These are phyloP conservation scores for Thalassiosira pacifica DNA, from an alignment of 352 stramenopile species.

Conservation along the genomic window DNA sequence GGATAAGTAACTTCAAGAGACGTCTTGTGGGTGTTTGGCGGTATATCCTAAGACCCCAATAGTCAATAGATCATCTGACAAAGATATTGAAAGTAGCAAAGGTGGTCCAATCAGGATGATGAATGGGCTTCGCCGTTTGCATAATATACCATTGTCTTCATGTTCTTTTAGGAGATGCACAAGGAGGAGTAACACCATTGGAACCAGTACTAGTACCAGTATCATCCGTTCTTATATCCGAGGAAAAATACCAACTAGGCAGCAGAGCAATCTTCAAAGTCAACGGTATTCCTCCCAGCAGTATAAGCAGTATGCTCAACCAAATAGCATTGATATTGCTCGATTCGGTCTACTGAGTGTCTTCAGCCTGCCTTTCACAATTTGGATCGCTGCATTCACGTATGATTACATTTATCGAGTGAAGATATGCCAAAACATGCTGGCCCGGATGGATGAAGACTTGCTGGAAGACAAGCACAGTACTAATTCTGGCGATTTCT, in stretches of 20 bases:
- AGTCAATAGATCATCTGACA: no score
- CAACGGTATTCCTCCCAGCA: neutral
- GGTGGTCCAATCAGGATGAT: no score
- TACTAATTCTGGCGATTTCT: neutral
- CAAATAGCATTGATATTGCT: constrained; percentile 33
- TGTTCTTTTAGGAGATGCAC: no score
- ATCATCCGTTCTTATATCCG: neutral
- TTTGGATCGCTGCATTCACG: constrained; percentile 29
- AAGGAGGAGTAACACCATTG: no score
- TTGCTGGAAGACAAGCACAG: neutral
- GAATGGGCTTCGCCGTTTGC: no score
- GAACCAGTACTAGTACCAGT: neutral
- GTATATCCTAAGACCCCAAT: no score
- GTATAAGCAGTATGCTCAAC: no score
- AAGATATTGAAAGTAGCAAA: no score
- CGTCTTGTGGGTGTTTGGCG: no score
- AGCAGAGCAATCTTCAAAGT: neutral
- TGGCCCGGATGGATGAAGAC: constrained; percentile 20
- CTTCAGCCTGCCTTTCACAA: constrained; percentile 35
- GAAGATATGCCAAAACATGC: constrained; percentile 28
- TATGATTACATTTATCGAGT: constrained; percentile 51
- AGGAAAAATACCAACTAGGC: neutral
- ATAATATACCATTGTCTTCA: no score
- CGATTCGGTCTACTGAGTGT: constrained; percentile 38
- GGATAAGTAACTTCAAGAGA: no score